Evolutionary conservation across 805 yeast species (phyloP), one percentile per base, ranked within the genome.

Genomic region (Kluyveromyces dobzhanskii): DNA sequence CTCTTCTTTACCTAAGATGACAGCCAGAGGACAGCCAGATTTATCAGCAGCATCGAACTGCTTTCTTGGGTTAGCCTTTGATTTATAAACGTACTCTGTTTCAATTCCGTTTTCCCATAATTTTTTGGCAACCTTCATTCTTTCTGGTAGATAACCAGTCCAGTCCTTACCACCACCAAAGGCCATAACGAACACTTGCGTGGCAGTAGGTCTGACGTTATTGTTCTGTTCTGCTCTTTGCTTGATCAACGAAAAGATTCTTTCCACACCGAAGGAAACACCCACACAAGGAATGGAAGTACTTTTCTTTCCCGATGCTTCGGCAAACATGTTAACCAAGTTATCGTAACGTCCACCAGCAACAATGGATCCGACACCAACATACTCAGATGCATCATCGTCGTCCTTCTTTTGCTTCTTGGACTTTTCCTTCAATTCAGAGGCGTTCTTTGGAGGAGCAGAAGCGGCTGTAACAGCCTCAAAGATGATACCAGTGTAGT

Each of bases 291-390:
- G 98, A 56, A 92, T 87, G 17, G 88, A 81, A 9, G 68, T 66
- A 35, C 73, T 69, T 61, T 81, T 81, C 64, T 85, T 85, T 50
- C 92, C 87, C 49, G 79, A 80, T 31, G 94, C 79, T 44, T 74
- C 73, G 38, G 86, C 75, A 61, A 92, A 92, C 98, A 92, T 92
- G 50, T 96, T 96, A 28, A 92, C 97, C 44, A 92, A 75, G 54
- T 83, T 82, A 63, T 92, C 98, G 64, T 92, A 92, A 64, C 98
- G 85, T 48, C 98, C 98, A 66, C 98, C 98, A 36, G 95, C 98
- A 37, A 96, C 95, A 55, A 92, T 87, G 4, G 98, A 92, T 26
- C 98, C 98, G 31, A 90, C 95, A 51, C 98, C 98, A 39, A 92
- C 97, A 52, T 84, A 86, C 47, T 85, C 97, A 38, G 94, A 84